Base-by-base conservation (phyloP, 78 protist species). In the Tieghemostelium lacteum region DNA sequence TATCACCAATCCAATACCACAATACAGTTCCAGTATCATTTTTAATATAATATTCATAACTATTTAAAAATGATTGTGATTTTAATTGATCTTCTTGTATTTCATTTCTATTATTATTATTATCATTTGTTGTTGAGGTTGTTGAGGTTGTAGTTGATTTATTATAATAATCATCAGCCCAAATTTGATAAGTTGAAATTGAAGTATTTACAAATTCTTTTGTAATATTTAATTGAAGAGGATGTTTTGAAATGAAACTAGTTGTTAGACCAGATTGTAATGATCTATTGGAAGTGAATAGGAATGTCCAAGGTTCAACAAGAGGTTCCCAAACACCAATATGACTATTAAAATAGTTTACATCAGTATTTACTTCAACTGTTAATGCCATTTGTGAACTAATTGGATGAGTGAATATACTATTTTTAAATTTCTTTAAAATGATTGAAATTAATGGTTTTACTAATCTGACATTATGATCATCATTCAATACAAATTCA, bases 311-410 rank as follows among this genome's bases (percentile, higher is more conserved):
- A 17, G 78, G 33, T 28, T 89, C 94, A 6, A 89, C 29, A 3
- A 89, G 62, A n/a, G 94, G 94, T 42, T 89, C 94, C 94, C 94
- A 89, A 16, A 74, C 87, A 37, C 91, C 85, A 52, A 58, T 75
- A 29, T 75, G 64, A 37, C 42, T 75, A 74, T 89, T 89, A 45
- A 45, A 89, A 42, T 75, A 89, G 28, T 71, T 54, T 19, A 88
- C 77, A 2, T 55, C 31, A n/a, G 26, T 58, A 36, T 77, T 69
- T 2, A 57, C 28, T 66, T 75, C 76, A 0, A 89, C 20, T 28
- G 67, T 29, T n/a, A 66, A 29, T 28, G 91, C 91, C 6, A 83
- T 58, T 73, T 83, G 91, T n/a, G 57, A 3, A 24, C 60, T 83
- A 22, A 39, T 49, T 22, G 91, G 64, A 26, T 45, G 60, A 50